Evolutionary conservation across 352 stramenopile genomes (phyloP), one percentile per base, ranked within the genome.

Genomic region (Globisporangium nagaii): DNA sequence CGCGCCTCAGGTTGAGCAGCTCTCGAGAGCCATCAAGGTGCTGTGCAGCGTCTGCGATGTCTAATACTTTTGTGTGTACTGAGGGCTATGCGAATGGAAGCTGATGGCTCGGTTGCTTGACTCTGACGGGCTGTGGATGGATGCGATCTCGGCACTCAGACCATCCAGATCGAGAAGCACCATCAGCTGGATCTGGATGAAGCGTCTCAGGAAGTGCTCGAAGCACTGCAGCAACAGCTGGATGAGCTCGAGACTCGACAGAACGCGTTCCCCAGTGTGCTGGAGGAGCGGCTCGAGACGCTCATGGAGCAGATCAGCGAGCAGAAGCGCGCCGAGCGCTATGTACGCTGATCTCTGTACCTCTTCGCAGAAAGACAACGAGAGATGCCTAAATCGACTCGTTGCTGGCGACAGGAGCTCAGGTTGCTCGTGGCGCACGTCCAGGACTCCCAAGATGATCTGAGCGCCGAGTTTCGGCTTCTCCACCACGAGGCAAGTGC

Each of bases 141-240:
- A n/a, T n/a, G n/a, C n/a, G n/a, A n/a, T n/a, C n/a, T n/a, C n/a
- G n/a, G n/a, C n/a, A n/a, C 1, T 9, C 53, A 88, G 78, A 63
- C 61, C 11, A 70, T 89, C 50, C 66, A 89, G 27, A 58, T 78
- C 15, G 79, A 85, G 36, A 85, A 78, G 47, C 60, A 73, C 19
- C 67, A 82, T 0, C 74, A 77, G 42, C 35, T 89, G 28, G 54
- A 82, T 34, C 62, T 86, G 27, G 75, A 89, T 36, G 73, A 83
- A 60, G 65, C 68, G 32, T 83, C 74, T 1, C 74, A 87, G 40
- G 62, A 84, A 49, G 63, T 83, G 6, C 66, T 89, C 32, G 67
- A 86, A 19, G 45, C 36, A 6, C 56, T 89, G 30, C 79, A 86
- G 40, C 45, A 75, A 20, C 72, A 87, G 55, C 60, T 87, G 48